Base-by-base conservation (phyloP, 345 rosid genomes). In the Nephelium lappaceum region DNA sequence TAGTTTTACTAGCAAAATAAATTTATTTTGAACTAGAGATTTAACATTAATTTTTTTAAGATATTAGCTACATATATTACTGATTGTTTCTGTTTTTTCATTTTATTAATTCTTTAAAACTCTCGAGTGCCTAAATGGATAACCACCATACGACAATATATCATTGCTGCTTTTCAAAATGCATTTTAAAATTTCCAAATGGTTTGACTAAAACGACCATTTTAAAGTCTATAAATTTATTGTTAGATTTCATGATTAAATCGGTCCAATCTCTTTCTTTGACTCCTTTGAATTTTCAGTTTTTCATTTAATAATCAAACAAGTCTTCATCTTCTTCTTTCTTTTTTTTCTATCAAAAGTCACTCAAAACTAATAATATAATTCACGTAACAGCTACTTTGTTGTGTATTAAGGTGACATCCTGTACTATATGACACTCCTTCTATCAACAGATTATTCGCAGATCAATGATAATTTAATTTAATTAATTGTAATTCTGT, bases 361-460 rank as follows among this genome's bases (percentile, higher is more conserved):
- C 60, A 4, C 45, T 57, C n/a, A 70, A 49, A 49, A 64, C 21
- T 55, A 41, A 66, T 53, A 64, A 24, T 51, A 49, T 55, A 74
- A 0, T 41, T 11, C 10, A 47, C 53, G 23, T 3, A 68, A 38
- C 55, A 73, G 24, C 80, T 69, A 61, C 53, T 69, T 53, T 85
- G 83, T 86, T 81, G 31, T 79, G 79, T 68, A 72, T 78, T 71
- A 82, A 77, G 89, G 86, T 62, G 86, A 83, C 91, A 87, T 61
- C 75, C 42, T 82, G 61, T 71, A 45, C 83, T 86, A 81, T 49
- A 66, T 64, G 74, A 78, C 45, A 16, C 41, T 66, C 69, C 67
- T 57, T 38, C 45, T 62, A 45, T 45, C 61, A 70, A 45, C 83
- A 77, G 51, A 63, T 78, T 67, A 60, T 51, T 83, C 47, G 81